These are phyloP conservation scores for Plasmodiophora brassicae DNA, from an alignment of 208 protist species.

Conservation along the genomic window DNA sequence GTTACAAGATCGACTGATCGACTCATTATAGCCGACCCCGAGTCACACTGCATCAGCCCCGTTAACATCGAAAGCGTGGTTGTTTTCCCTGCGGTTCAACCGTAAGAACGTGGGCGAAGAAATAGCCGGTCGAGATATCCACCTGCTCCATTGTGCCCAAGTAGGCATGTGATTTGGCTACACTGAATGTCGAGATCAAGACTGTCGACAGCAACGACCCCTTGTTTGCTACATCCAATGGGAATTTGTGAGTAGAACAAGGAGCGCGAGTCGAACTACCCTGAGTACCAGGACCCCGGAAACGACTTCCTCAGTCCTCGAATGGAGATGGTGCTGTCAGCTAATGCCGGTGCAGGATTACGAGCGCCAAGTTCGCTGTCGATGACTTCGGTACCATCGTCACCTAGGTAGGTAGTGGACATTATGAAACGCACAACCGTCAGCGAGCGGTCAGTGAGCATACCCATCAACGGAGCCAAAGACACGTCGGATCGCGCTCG, in stretches of 20 bases:
- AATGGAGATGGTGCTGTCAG: neutral
- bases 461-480: neutral
- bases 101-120: neutral
- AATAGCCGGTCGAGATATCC: neutral
- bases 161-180: neutral
- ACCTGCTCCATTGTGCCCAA: constrained; percentile 12
- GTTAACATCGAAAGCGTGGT: neutral
- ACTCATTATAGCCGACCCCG: neutral
- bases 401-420: too few relatives aligned
- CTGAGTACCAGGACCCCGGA: neutral
- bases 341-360: neutral
- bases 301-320: neutral
- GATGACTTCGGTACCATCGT: neutral
- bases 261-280: neutral
- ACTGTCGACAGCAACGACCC: neutral
- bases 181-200: neutral
- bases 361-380: neutral
- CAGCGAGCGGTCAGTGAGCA: too few relatives aligned
- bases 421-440: too few relatives aligned
- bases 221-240: too few relatives aligned
- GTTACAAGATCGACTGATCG: neutral
- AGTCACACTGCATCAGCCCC: neutral
- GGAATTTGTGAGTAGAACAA: too few relatives aligned
- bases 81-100: neutral
- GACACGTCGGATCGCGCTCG: too few relatives aligned